phyloP scores from a whole-genome alignment of 441 rosid genomes.

The Lagerstroemia fauriei region DNA sequence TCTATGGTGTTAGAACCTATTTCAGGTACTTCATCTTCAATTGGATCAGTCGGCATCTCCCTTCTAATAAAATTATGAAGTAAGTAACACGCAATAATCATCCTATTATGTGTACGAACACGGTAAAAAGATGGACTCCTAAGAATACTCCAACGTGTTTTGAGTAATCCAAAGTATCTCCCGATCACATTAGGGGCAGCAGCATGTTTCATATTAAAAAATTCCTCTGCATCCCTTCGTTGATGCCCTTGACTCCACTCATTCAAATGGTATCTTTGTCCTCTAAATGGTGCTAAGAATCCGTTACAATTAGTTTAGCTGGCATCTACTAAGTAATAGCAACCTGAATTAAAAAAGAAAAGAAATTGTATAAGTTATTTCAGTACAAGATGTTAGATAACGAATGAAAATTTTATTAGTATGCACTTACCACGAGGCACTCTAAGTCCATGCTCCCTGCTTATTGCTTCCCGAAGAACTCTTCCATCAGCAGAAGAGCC shows the following conservation, averaged over 20 bases:
- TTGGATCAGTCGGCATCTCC: background rate
- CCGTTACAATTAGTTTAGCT: background rate
- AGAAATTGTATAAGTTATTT: too few relatives aligned
- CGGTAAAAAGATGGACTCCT: constrained; percentile 3
- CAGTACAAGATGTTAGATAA: too few relatives aligned
- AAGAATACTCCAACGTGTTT: background rate
- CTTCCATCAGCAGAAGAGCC: too few relatives aligned
- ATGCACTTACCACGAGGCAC: too few relatives aligned
- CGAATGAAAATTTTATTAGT: too few relatives aligned
- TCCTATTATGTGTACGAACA: too few relatives aligned
- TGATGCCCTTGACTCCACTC: constrained; percentile 1
- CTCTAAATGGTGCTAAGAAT: constrained; percentile 2
- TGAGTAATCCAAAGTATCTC: background rate
- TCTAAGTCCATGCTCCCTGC: too few relatives aligned
- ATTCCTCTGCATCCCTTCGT: background rate
- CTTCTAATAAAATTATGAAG: background rate
- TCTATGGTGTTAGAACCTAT: too few relatives aligned
- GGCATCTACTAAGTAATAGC: constrained; percentile 6
- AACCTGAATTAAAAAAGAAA: background rate
- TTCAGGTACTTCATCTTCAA: background rate
- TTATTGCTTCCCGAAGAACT: too few relatives aligned
- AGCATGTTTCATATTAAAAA: background rate
- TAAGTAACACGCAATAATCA: background rate
- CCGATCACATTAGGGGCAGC: background rate
- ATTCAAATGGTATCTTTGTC: background rate